A percentile compares a stretch with the other conserved stretches of the same genome.
Conservation (phyloP, 2,329 filamentous ascomycete species). For the Chaetomium globosum region DNA sequence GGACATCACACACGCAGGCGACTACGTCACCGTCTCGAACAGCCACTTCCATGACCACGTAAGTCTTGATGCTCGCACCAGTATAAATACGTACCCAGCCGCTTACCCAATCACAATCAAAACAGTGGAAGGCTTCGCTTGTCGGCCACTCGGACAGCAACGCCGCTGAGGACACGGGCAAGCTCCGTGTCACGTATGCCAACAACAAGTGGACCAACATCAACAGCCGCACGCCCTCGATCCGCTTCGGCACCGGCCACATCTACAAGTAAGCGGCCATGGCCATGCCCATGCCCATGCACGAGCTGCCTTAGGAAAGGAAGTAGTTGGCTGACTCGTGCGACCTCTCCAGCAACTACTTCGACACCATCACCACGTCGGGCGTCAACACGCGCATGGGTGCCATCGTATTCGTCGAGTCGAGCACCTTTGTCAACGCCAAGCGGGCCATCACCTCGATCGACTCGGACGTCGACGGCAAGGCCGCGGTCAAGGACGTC, state of each 20-base stretch:
- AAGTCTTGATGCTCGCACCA: not conserved
- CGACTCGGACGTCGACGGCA: constrained; percentile 12
- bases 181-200: constrained; percentile 18
- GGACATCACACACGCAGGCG: constrained; percentile 15
- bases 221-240: constrained; percentile 18
- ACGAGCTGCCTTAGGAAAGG: not conserved
- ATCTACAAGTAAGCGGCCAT: constrained; percentile 13
- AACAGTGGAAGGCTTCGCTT: constrained; percentile 20
- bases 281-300: not conserved
- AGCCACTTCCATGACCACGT: constrained; percentile 18
- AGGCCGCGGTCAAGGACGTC: constrained; percentile 14
- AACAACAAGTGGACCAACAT: constrained; percentile 19
- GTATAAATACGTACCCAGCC: not conserved
- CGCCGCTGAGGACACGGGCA: constrained; percentile 15
- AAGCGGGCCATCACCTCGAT: constrained; percentile 18
- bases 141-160: constrained; percentile 21
- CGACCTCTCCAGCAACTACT: constrained; percentile 14
- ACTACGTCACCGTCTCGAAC: constrained; percentile 18
- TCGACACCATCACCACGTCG: constrained; percentile 10
- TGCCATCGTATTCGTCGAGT: constrained; percentile 17
- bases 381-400: constrained; percentile 21
- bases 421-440: constrained; percentile 16
- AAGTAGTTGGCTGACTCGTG: not conserved
- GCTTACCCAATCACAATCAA: not conserved
- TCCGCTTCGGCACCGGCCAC: constrained; percentile 19